Evolutionary conservation across 805 yeast species (phyloP), one percentile per base, ranked within the genome.

Genomic region (Metschnikowia aberdeeniae): DNA sequence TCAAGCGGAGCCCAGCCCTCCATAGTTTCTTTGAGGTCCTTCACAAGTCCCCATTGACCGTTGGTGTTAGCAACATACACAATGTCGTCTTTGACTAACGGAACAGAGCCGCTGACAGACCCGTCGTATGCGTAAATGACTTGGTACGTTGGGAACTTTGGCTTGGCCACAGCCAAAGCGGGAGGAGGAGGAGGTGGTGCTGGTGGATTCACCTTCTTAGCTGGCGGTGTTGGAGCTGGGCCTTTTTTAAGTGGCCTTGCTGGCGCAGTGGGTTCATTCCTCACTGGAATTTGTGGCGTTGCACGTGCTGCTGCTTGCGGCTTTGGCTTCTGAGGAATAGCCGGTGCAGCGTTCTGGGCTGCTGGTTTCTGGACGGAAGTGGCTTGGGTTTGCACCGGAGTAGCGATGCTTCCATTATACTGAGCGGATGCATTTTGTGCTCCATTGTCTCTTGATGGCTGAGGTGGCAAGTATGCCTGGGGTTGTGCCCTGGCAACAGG

Each of bases 1-100:
- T 90, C 86, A 19, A 93, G 84, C 11, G 99, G 99, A 10, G 93
- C 92, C 99, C 99, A 93, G 5, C 99, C 99, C 62, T 89, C 93
- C 45, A 72, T 77, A 1, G 83, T 60, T 34, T 86, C 93, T 58
- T 85, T 90, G 49, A 84, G 62, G 29, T 80, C 73, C 61, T 85
- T 86, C 8, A 89, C 97, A 46, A 93, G 73, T 56, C 96, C 92
- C 99, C 99, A 93, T 13, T 97, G 96, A 50, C 87, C 90, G 37
- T 83, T 81, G 46, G 84, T 87, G 58, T 78, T 83, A 3, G 82
- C 68, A 29, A 93, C 80, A 50, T 80, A 80, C 31, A 92, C 81
- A 38, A 88, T 70, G 36, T 86, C 86, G 47, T 86, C 96, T 57
- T 84, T 86, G 5, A 75, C 67, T 33, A 92, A 72, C 6, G 97